A percentile compares a stretch with the other conserved stretches of the same genome.
phyloP scores from a whole-genome alignment of 1,284 basidiomycete genomes.

The Naganishia liquefaciens region DNA sequence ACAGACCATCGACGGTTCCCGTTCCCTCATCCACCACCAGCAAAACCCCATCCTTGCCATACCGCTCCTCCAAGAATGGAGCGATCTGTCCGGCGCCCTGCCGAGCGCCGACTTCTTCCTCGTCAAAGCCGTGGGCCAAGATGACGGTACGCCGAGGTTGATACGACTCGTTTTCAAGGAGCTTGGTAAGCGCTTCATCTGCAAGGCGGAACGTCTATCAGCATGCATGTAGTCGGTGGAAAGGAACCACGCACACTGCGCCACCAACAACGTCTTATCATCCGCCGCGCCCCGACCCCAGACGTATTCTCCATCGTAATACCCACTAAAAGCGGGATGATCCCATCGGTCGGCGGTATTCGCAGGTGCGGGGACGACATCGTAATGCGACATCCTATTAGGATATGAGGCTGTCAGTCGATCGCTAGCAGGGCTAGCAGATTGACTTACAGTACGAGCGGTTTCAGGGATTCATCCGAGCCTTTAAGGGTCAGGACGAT shows the following conservation, averaged over 20 bases:
- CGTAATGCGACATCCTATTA: slow-evolving; percentile 52
- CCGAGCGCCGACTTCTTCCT: slow-evolving; percentile 55
- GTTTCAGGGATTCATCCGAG: slow-evolving; percentile 55
- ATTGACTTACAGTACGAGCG: slow-evolving; percentile 48
- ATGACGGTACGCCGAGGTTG: slow-evolving; percentile 50
- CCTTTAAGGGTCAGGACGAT: slow-evolving; percentile 57
- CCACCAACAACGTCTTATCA: slow-evolving; percentile 52
- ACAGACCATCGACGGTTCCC: slow-evolving; percentile 48
- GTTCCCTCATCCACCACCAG: slow-evolving; percentile 57
- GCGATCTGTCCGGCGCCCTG: slow-evolving; percentile 51
- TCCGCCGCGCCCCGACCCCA: slow-evolving; percentile 53
- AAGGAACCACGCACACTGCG: slow-evolving; percentile 47
- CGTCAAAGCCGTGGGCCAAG: slow-evolving; percentile 52
- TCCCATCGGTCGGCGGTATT: slow-evolving; percentile 51
- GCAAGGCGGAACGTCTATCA: not conserved
- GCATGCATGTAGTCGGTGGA: no score
- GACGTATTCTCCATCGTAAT: slow-evolving; percentile 48
- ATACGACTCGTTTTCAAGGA: slow-evolving; percentile 45
- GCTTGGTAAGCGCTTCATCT: slow-evolving; percentile 51
- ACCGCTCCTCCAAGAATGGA: slow-evolving; percentile 46
- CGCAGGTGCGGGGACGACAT: slow-evolving; percentile 51
- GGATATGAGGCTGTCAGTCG: not conserved
- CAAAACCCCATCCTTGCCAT: slow-evolving; percentile 52
- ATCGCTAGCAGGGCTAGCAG: not conserved
- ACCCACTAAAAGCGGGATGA: slow-evolving; percentile 50